A percentile compares a stretch with the other conserved stretches of the same genome.
Evolutionary conservation across 1,139 yeast species (phyloP).

Genomic region (Taphrina pruni): DNA sequence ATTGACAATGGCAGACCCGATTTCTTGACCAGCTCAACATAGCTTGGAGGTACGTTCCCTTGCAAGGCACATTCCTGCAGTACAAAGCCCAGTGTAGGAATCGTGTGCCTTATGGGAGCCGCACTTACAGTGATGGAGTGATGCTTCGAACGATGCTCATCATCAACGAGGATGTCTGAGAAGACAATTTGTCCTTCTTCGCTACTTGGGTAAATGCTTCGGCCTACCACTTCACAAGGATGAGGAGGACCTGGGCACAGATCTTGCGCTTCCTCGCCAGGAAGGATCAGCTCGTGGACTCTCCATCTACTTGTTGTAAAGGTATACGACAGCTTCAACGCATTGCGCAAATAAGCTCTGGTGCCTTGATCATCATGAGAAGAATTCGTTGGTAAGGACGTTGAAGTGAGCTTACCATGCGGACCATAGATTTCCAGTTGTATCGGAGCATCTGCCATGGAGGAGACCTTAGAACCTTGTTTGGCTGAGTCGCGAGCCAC

Average conservation of each 20-base stretch:
- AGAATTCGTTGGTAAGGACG: neutral
- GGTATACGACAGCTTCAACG: slow-evolving; percentile 18
- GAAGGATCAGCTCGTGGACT: slow-evolving; percentile 35
- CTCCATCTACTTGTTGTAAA: slow-evolving; percentile 24
- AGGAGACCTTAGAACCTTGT: neutral
- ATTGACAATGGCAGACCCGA: slow-evolving; percentile 30
- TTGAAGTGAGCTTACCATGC: slow-evolving; percentile 12
- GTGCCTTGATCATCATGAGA: neutral
- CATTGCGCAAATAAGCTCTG: slow-evolving; percentile 26
- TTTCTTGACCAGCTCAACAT: slow-evolving; percentile 9
- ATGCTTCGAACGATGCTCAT: slow-evolving; percentile 10
- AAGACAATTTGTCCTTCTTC: slow-evolving; percentile 4
- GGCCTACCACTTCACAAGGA: slow-evolving; percentile 33
- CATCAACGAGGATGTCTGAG: slow-evolving; percentile 24
- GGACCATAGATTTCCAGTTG: slow-evolving; percentile 39
- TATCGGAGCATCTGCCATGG: slow-evolving; percentile 26
- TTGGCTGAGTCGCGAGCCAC: neutral
- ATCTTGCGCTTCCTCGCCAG: slow-evolving; percentile 24
- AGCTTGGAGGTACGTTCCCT: slow-evolving; percentile 17
- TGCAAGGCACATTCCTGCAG: slow-evolving; percentile 15
- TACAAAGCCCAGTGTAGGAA: slow-evolving; percentile 37
- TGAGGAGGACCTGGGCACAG: slow-evolving; percentile 5
- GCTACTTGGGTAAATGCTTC: neutral
- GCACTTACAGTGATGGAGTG: slow-evolving; percentile 21
- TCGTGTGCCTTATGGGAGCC: slow-evolving; percentile 34